Evolutionary conservation across 1,139 yeast genomes (phyloP).

Genomic region (Debaryomyces sp.): DNA sequence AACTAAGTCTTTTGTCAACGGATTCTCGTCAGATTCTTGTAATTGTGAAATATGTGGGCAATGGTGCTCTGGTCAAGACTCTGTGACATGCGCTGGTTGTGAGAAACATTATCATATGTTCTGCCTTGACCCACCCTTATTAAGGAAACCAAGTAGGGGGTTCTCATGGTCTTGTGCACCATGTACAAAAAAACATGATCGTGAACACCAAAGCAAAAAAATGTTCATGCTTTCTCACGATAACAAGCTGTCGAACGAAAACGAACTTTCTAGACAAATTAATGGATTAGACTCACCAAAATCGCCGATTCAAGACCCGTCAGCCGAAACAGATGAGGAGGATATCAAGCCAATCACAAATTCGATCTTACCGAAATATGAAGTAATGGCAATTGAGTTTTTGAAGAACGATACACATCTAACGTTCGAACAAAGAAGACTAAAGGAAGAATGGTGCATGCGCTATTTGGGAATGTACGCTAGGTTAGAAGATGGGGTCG

Average conservation of each 20-base stretch:
- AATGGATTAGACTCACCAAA: constrained; percentile 22
- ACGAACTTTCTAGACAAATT: constrained; percentile 29
- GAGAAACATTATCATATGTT: constrained; percentile 70
- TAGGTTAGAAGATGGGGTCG: constrained; percentile 75
- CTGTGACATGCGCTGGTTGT: constrained; percentile 86
- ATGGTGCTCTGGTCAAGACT: constrained; percentile 80
- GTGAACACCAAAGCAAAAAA: constrained; percentile 30
- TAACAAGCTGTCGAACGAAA: constrained; percentile 45
- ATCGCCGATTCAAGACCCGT: constrained; percentile 9
- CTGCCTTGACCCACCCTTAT: constrained; percentile 84
- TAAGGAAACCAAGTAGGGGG: constrained; percentile 81
- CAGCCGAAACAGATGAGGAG: constrained; percentile 14
- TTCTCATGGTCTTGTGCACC: constrained; percentile 92
- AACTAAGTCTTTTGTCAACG: constrained; percentile 62
- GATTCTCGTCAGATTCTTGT: constrained; percentile 56
- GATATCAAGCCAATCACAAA: constrained; percentile 9
- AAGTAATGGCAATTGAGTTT: constrained; percentile 59
- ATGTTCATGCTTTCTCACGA: constrained; percentile 48
- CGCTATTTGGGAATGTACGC: constrained; percentile 81
- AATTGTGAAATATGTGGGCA: constrained; percentile 76
- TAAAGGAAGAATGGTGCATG: constrained; percentile 76
- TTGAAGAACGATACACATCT: constrained; percentile 45
- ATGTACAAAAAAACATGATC: constrained; percentile 56
- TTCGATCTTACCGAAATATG: constrained; percentile 54
- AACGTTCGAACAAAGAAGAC: constrained; percentile 50